Evolutionary conservation across 2,329 filamentous ascomycete species (phyloP).

Genomic region (Trichoderma aggressivum): DNA sequence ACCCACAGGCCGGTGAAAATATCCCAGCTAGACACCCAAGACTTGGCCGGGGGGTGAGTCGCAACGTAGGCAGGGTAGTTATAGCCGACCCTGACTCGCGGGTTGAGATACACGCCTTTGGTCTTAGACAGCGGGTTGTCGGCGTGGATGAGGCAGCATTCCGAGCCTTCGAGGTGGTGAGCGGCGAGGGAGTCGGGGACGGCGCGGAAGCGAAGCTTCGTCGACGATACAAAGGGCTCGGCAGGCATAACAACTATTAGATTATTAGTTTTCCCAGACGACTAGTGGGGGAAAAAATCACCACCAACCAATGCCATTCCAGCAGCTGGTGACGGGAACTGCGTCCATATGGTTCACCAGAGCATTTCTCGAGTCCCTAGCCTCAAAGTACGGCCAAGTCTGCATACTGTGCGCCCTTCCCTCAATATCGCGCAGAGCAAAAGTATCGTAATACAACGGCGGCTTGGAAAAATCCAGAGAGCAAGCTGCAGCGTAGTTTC

Average conservation of each 20-base stretch:
- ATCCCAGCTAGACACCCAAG: slow-evolving; percentile 47
- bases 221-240: slow-evolving; percentile 49
- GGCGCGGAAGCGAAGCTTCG: slow-evolving; percentile 57
- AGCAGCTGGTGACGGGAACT: slow-evolving; percentile 45
- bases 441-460: slow-evolving; percentile 59
- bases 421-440: slow-evolving; percentile 54
- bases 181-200: slow-evolving; percentile 59
- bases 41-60: slow-evolving; percentile 37
- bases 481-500: slow-evolving; percentile 60
- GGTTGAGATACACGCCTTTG: slow-evolving; percentile 64
- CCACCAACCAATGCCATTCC: slow-evolving; percentile 42
- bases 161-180: slow-evolving; percentile 68
- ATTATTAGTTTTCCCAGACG: not conserved
- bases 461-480: slow-evolving; percentile 56
- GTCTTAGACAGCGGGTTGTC: slow-evolving; percentile 59
- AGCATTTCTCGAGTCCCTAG: slow-evolving; percentile 48
- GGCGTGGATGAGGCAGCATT: slow-evolving; percentile 74
- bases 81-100: slow-evolving; percentile 66
- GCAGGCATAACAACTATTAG: slow-evolving; percentile 48
- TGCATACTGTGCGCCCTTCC: slow-evolving; percentile 51
- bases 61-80: slow-evolving; percentile 49
- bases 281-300: too few relatives aligned
- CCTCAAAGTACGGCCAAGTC: slow-evolving; percentile 59
- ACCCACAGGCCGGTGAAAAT: slow-evolving; percentile 56
- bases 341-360: slow-evolving; percentile 46